A percentile compares a stretch with the other conserved stretches of the same genome.
phyloP scores from a whole-genome alignment of 345 rosid species.

The Eucalyptus tenuipes region DNA sequence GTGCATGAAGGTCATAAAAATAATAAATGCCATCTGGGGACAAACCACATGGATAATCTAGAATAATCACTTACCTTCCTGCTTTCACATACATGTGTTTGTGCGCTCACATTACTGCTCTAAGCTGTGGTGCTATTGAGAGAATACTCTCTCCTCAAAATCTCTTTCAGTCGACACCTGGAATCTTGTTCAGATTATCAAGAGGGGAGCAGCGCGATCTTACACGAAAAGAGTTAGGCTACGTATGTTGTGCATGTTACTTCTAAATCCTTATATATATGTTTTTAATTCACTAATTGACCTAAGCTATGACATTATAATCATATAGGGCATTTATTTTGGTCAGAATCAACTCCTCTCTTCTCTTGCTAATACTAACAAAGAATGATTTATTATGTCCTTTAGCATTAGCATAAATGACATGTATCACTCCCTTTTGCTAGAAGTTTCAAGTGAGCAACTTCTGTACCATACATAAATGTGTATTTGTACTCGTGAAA shows the following conservation, averaged over 20 bases:
- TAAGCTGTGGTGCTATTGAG: not conserved
- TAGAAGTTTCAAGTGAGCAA: not conserved
- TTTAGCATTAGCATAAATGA: not conserved
- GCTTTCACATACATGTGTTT: not conserved
- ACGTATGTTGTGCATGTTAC: not conserved
- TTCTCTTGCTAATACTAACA: not conserved
- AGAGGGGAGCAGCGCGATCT: not conserved
- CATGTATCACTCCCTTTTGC: not conserved
- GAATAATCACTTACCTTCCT: not conserved
- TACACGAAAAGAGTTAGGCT: not conserved
- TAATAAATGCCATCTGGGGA: not conserved
- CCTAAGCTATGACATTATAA: not conserved
- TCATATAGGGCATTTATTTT: not conserved
- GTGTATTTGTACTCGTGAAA: not conserved
- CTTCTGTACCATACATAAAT: not conserved
- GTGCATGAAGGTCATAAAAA: not conserved
- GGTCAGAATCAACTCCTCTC: not conserved
- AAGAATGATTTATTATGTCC: not conserved
- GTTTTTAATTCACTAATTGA: not conserved
- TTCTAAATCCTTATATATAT: not conserved
- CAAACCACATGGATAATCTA: not conserved
- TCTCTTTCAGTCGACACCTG: not conserved
- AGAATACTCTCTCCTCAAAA: not conserved
- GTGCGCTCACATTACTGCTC: not conserved
- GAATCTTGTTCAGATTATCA: not conserved